These are phyloP conservation scores for Guadua angustifolia DNA, from an alignment of 176 grass and related monocot genomes.

Conservation along the genomic window DNA sequence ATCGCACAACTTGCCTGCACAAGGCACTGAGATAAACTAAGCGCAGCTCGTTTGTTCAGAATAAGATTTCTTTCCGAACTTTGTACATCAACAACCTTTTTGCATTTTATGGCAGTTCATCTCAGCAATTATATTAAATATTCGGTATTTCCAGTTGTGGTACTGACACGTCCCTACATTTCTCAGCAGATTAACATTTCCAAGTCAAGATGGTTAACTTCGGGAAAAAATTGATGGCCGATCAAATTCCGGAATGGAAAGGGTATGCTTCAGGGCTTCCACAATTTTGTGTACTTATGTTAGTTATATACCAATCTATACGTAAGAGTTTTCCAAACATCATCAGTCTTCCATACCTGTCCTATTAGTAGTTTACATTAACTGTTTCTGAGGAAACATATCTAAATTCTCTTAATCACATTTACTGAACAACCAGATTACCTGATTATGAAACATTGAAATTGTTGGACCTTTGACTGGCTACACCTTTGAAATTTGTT, in stretches of 20 bases:
- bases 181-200: constrained; percentile 42
- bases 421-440: constrained; percentile 20
- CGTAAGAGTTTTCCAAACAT: neutral
- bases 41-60: neutral
- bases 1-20: neutral
- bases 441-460: constrained; percentile 13
- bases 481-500: neutral
- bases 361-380: neutral
- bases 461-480: constrained; percentile 10
- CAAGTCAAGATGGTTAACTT: constrained; percentile 89
- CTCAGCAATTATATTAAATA: neutral
- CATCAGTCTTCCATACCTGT: neutral
- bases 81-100: neutral
- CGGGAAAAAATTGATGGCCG: constrained; percentile 75
- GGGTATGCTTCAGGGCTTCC: constrained; percentile 47
- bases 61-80: constrained; percentile 6
- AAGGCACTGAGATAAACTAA: neutral
- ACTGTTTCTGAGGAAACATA: neutral
- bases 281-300: neutral
- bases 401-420: neutral
- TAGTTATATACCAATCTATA: neutral
- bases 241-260: constrained; percentile 83
- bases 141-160: neutral
- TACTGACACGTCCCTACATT: constrained; percentile 41
- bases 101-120: neutral